Conservation (phyloP, 805 yeast species). For the Nakazawaea molendinolei region DNA sequence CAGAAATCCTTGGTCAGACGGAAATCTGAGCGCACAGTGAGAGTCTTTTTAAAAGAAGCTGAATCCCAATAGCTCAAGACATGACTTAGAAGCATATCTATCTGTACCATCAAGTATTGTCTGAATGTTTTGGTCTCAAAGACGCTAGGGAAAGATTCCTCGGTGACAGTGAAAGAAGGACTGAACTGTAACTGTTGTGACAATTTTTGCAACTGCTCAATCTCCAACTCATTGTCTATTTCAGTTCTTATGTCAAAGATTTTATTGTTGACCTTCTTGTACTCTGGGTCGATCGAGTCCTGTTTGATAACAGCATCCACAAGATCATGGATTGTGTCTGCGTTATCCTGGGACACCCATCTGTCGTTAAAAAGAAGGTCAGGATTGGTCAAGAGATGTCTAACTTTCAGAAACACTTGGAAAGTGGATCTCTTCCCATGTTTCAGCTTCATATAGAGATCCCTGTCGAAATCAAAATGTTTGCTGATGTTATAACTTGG, state of each 20-base stretch:
- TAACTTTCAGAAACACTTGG: slow-evolving; percentile 1
- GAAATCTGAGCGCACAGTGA: slow-evolving; percentile 1
- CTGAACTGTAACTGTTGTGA: background rate
- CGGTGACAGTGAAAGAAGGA: background rate
- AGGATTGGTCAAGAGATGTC: slow-evolving; percentile 8
- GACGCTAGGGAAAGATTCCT: background rate
- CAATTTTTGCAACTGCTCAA: slow-evolving; percentile 1
- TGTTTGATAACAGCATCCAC: slow-evolving; percentile 3
- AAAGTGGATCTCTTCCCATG: background rate
- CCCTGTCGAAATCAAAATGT: slow-evolving; percentile 5
- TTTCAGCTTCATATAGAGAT: background rate
- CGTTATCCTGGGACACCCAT: slow-evolving; percentile 4
- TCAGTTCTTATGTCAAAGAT: background rate
- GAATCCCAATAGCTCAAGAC: slow-evolving; percentile 1
- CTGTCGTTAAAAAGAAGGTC: slow-evolving; percentile 6
- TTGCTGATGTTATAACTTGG: background rate
- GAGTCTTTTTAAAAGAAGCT: background rate
- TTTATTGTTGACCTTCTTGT: background rate
- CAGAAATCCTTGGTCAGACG: slow-evolving; percentile 8
- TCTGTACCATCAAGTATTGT: slow-evolving; percentile 1
- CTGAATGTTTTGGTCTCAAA: slow-evolving; percentile 3
- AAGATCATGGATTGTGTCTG: background rate
- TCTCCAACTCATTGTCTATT: background rate
- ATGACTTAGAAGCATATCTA: slow-evolving; percentile 3
- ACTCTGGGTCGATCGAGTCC: background rate